Percentiles rank a stretch among this genome's conserved stretches.
phyloP scores from a whole-genome alignment of 768 basidiomycete species.

The Imleria badia region DNA sequence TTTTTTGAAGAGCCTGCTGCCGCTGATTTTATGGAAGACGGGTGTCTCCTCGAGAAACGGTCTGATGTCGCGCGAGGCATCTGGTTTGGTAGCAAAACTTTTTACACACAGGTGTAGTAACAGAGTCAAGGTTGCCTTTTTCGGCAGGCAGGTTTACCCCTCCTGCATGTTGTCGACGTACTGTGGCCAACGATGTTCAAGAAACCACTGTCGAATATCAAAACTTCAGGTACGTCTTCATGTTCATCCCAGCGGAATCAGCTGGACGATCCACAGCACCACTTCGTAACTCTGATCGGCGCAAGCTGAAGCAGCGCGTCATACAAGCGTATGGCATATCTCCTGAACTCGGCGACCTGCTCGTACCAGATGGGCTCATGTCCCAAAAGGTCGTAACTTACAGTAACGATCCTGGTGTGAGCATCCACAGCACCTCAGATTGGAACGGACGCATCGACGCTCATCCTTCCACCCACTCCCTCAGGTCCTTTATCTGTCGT shows the following conservation, averaged over 20 bases:
- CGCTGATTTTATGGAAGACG: constrained; percentile 51
- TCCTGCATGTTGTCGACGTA: neutral
- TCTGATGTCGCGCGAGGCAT: constrained; percentile 81
- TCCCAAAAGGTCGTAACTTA: constrained; percentile 68
- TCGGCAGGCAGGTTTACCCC: neutral
- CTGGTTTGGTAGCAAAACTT: neutral
- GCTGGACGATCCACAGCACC: constrained; percentile 43
- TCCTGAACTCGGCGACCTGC: constrained; percentile 60
- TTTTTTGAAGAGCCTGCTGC: constrained; percentile 34
- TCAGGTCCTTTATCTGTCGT: constrained; percentile 63
- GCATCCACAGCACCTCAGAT: neutral
- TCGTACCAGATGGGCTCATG: constrained; percentile 74
- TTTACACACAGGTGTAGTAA: too few relatives aligned
- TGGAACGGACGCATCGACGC: neutral
- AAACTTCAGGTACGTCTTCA: constrained; percentile 53
- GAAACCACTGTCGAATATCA: constrained; percentile 64
- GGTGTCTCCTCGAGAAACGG: constrained; percentile 69
- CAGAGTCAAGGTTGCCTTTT: constrained; percentile 22
- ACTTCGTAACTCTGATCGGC: constrained; percentile 68
- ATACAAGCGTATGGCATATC: constrained; percentile 45
- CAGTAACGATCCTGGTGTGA: constrained; percentile 62
- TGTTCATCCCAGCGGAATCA: neutral
- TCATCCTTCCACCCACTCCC: constrained; percentile 1
- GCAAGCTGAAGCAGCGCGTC: constrained; percentile 65
- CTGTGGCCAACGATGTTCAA: constrained; percentile 75